Evolutionary conservation across 352 stramenopile species (phyloP).

Genomic region (Globisporangium canariense): DNA sequence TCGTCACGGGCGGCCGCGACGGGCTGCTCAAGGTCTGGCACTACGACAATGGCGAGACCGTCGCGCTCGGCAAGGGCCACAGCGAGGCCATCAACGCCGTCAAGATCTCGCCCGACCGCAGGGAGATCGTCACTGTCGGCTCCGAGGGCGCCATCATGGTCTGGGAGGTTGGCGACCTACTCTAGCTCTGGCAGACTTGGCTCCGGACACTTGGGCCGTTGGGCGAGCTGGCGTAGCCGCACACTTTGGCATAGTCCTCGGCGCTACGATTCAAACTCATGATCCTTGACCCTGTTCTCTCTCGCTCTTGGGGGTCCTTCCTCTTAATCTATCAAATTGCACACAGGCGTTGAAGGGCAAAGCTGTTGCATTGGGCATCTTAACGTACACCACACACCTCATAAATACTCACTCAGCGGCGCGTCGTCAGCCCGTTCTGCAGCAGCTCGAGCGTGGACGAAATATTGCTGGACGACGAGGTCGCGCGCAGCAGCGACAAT

Average conservation of each 20-base stretch:
- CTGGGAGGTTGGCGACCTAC: slow-evolving; percentile 83
- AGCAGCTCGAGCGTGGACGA: slow-evolving; percentile 6
- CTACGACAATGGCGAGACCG: slow-evolving; percentile 94
- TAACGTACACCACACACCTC: slow-evolving; percentile 6
- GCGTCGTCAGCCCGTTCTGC: slow-evolving; percentile 4
- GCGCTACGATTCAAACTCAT: too few species aligned
- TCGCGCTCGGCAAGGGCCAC: slow-evolving; percentile 89
- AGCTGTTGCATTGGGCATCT: slow-evolving; percentile 7
- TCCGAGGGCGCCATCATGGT: slow-evolving; percentile 95
- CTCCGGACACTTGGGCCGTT: too few species aligned
- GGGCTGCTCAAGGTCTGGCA: slow-evolving; percentile 94
- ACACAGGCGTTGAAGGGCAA: background rate
- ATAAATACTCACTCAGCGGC: slow-evolving; percentile 18
- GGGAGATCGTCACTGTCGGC: slow-evolving; percentile 92
- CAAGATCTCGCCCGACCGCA: slow-evolving; percentile 91
- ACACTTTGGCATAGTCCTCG: too few species aligned
- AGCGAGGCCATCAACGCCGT: slow-evolving; percentile 92
- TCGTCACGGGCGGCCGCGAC: slow-evolving; percentile 90
- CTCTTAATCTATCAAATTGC: too few species aligned
- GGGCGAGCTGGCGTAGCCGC: too few species aligned
- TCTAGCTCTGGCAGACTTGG: slow-evolving; percentile 8
- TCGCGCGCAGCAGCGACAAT: background rate
- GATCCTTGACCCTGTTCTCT: too few species aligned
- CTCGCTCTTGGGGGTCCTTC: too few species aligned
- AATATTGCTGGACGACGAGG: background rate